Conservation (phyloP, 257 asterid genomes). For the Nicotiana tomentosiformis region DNA sequence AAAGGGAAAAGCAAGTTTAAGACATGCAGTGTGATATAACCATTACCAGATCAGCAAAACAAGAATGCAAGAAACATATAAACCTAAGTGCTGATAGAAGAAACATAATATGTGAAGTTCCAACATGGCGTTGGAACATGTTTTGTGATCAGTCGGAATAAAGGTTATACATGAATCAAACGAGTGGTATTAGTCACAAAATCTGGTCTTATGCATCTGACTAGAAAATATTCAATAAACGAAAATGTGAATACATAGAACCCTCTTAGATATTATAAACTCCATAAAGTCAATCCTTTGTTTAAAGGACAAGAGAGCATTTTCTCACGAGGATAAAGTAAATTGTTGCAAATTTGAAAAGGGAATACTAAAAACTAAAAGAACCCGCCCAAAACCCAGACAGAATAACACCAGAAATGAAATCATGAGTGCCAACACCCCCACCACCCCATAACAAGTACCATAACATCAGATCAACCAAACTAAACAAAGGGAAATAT, state of each 20-base stretch:
- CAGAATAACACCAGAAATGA: neutral
- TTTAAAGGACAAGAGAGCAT: neutral
- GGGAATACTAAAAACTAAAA: neutral
- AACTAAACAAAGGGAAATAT: conserved; percentile 9
- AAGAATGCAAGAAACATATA: neutral
- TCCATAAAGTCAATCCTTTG: neutral
- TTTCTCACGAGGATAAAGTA: neutral
- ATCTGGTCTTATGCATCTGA: neutral
- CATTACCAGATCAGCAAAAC: conserved; percentile 7
- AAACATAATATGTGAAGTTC: too few relatives aligned
- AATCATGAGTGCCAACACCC: neutral
- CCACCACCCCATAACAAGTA: neutral
- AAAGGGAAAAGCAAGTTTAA: neutral
- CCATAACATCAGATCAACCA: conserved; percentile 16
- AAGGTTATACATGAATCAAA: neutral
- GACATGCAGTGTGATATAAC: neutral
- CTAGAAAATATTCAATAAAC: neutral
- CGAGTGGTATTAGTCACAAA: neutral
- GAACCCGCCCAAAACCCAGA: conserved; percentile 25
- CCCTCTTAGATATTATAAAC: neutral
- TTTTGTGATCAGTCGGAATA: neutral
- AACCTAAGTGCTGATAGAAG: neutral
- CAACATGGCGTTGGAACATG: neutral
- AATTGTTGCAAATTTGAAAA: neutral
- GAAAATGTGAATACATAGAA: neutral